Conservation (phyloP, 78 protist species). For the Speleostelium caveatum region DNA sequence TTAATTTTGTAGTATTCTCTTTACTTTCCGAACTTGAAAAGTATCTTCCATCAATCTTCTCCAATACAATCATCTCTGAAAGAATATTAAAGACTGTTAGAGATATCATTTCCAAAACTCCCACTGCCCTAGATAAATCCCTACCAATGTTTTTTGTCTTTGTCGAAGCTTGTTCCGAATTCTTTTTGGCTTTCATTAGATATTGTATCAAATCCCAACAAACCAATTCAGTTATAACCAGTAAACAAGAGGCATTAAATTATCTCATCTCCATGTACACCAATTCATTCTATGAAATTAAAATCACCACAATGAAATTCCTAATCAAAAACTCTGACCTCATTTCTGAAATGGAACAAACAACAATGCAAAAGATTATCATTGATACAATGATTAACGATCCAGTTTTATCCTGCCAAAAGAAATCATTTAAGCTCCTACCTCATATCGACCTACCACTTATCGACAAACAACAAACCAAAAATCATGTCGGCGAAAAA, state of each 20-base stretch:
- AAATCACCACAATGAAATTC: conserved; percentile 32
- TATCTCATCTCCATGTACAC: neutral
- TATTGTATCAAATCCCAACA: neutral
- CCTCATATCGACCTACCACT: conserved; percentile 12
- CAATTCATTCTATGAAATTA: conserved; percentile 38
- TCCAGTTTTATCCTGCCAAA: conserved; percentile 6
- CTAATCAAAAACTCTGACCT: conserved; percentile 11
- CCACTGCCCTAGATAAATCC: neutral
- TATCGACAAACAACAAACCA: neutral
- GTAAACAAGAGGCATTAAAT: neutral
- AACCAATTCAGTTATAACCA: neutral
- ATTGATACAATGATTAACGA: conserved; percentile 19
- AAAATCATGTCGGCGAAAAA: neutral
- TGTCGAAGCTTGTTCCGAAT: conserved; percentile 2
- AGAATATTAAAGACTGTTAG: neutral
- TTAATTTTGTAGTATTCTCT: conserved; percentile 9
- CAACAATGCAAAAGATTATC: conserved; percentile 16
- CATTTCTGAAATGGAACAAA: conserved; percentile 3
- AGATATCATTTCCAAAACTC: neutral
- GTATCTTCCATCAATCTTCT: neutral
- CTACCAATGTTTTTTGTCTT: conserved; percentile 24
- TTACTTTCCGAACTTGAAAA: conserved; percentile 10
- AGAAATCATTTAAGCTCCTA: conserved; percentile 23
- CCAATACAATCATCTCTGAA: neutral
- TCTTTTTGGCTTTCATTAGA: neutral